Conservation (phyloP, 768 basidiomycete species). For the Termitomyces sp. region DNA sequence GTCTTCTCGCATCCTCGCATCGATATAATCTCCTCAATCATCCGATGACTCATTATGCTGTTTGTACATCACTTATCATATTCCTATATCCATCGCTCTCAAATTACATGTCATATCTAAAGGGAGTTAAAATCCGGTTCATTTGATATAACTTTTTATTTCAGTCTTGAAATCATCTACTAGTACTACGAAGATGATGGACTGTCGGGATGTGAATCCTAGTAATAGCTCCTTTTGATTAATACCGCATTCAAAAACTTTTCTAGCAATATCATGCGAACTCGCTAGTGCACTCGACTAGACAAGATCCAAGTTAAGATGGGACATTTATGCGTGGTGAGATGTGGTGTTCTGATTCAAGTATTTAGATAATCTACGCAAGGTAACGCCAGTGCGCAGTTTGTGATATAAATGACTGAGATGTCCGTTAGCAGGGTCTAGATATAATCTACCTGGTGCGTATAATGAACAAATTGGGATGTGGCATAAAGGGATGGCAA, state of each 20-base stretch:
- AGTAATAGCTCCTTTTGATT: not conserved
- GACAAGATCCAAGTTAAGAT: not conserved
- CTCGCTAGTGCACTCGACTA: not conserved
- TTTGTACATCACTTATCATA: conserved; percentile 14
- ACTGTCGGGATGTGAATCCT: not conserved
- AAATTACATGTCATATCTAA: conserved; percentile 14
- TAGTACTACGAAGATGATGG: not conserved
- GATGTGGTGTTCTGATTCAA: no score
- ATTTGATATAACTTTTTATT: not conserved
- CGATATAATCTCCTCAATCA: conserved; percentile 1
- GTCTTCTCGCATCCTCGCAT: not conserved
- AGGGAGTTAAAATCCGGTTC: conserved; percentile 2
- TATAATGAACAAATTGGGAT: no score
- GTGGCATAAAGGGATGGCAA: no score
- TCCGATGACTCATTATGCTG: conserved; percentile 5
- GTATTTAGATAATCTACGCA: no score
- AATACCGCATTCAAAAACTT: not conserved
- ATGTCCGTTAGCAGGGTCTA: no score
- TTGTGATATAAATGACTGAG: no score
- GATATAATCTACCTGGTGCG: no score
- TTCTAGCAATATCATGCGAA: not conserved
- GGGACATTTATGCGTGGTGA: not conserved
- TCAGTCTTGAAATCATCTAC: not conserved
- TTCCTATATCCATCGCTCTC: conserved; percentile 13
- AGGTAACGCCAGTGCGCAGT: no score